Conservation (phyloP, 179 eudicot species). For the Amaranthus tricolor region DNA sequence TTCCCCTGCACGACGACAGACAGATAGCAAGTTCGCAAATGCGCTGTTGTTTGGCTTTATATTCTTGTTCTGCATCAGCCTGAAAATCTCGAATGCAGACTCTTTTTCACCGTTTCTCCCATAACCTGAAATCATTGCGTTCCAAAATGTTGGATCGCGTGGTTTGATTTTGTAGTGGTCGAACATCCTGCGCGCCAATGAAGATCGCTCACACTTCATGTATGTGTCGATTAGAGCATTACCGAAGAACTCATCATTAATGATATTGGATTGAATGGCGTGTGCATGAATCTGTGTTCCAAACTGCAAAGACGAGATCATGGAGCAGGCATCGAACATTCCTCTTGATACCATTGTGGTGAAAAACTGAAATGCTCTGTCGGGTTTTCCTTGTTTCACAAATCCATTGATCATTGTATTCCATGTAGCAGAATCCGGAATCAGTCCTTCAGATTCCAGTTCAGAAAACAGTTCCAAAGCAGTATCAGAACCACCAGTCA, state of each 20-base stretch:
- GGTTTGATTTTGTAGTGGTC: conserved; percentile 46
- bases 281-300: conserved; percentile 75
- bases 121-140: conserved; percentile 83
- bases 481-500: conserved; percentile 49
- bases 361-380: conserved; percentile 59
- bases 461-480: conserved; percentile 57
- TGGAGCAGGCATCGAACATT: conserved; percentile 57
- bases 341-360: conserved; percentile 52
- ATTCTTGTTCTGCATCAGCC: conserved; percentile 52
- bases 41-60: conserved; percentile 62
- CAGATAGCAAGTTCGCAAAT: conserved; percentile 51
- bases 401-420: conserved; percentile 79
- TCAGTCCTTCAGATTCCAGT: conserved; percentile 49
- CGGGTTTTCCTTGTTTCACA: conserved; percentile 50
- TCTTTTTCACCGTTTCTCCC: conserved; percentile 65
- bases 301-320: conserved; percentile 34
- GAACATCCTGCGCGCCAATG: conserved; percentile 49
- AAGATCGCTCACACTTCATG: conserved; percentile 70
- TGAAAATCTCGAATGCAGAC: conserved; percentile 54
- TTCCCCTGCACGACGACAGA: conserved; percentile 66
- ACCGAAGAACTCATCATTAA: conserved; percentile 51
- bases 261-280: conserved; percentile 37
- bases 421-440: conserved; percentile 86
- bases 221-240: conserved; percentile 76
- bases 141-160: conserved; percentile 68